phyloP scores from a whole-genome alignment of 805 yeast species.

The Wickerhamomyces strasburgensis region DNA sequence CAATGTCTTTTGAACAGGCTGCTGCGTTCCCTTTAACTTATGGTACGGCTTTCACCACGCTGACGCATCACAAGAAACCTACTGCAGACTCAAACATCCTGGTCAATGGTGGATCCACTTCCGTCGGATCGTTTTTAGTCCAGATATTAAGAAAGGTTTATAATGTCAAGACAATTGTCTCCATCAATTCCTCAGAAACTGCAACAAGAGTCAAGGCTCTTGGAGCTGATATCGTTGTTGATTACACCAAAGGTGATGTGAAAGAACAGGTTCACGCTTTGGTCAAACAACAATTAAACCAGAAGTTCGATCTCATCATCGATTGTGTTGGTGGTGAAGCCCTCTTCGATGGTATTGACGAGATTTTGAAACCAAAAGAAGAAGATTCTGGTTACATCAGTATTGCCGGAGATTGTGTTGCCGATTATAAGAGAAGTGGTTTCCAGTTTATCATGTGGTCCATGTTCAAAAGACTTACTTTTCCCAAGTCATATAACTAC shows the following conservation, averaged over 20 bases:
- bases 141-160: conserved; percentile 51
- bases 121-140: conserved; percentile 54
- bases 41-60: conserved; percentile 53
- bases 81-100: conserved; percentile 45
- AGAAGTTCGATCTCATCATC: conserved; percentile 52
- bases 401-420: conserved; percentile 51
- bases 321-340: conserved; percentile 63
- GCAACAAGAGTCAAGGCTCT: conserved; percentile 35
- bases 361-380: conserved; percentile 40
- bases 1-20: conserved; percentile 42
- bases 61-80: conserved; percentile 30
- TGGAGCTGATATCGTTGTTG: conserved; percentile 58
- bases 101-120: conserved; percentile 70
- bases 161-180: conserved; percentile 47
- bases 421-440: conserved; percentile 21
- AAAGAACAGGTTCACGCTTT: conserved; percentile 25
- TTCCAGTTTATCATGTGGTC: conserved; percentile 8
- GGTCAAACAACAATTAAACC: conserved; percentile 23
- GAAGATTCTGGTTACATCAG: conserved; percentile 48
- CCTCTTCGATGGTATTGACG: conserved; percentile 38
- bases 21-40: conserved; percentile 62
- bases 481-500: conserved; percentile 26
- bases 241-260: conserved; percentile 46
- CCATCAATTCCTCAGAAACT: conserved; percentile 50
- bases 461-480: conserved; percentile 10